These are phyloP conservation scores for Cystofilobasidium macerans DNA, from an alignment of 768 basidiomycete species.

Conservation along the genomic window DNA sequence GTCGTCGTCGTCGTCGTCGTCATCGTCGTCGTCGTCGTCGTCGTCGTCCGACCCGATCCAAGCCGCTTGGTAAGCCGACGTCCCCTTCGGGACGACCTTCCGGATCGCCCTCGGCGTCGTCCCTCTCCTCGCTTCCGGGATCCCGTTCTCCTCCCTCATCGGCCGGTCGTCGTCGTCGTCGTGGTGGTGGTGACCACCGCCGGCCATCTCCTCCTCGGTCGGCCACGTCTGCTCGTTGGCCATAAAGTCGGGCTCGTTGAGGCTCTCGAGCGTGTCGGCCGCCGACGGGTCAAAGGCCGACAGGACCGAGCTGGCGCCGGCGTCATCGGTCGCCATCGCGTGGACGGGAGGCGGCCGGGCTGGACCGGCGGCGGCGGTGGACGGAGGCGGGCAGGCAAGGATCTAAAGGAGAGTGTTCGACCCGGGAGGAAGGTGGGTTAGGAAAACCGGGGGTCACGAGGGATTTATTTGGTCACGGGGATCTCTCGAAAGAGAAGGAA, in stretches of 20 bases:
- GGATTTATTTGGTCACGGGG: too few relatives aligned
- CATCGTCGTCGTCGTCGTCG: constrained; percentile 48
- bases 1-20: constrained; percentile 44
- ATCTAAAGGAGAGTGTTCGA: constrained; percentile 53
- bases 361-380: not conserved
- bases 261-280: constrained; percentile 76
- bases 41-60: constrained; percentile 85
- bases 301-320: constrained; percentile 46
- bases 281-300: constrained; percentile 51
- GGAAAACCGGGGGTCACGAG: too few relatives aligned
- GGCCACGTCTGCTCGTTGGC: constrained; percentile 98
- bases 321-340: constrained; percentile 36
- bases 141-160: too few relatives aligned
- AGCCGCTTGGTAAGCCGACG: constrained; percentile 90
- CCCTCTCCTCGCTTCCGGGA: constrained; percentile 39
- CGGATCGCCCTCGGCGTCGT: constrained; percentile 72
- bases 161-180: too few relatives aligned
- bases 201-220: constrained; percentile 82
- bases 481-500: too few relatives aligned
- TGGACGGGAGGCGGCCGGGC: too few relatives aligned
- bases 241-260: constrained; percentile 77
- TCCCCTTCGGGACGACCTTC: constrained; percentile 83
- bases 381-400: constrained; percentile 48
- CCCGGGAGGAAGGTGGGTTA: too few relatives aligned
- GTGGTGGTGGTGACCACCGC: constrained; percentile 12